Conservation (phyloP, 2,329 filamentous ascomycete species). For the Periglandula ipomoeae region DNA sequence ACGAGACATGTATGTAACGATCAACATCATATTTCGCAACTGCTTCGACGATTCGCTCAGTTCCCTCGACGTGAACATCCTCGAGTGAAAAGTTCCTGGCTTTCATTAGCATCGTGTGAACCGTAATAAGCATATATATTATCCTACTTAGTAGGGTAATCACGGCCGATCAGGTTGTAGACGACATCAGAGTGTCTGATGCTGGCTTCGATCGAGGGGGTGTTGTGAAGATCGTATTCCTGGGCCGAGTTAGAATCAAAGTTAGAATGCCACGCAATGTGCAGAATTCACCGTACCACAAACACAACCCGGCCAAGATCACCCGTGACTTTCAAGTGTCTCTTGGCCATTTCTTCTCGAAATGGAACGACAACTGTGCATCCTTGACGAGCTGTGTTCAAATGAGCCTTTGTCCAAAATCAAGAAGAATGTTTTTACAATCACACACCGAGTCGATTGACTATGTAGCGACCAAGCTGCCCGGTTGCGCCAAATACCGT, state of each 20-base stretch:
- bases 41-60: conserved; percentile 84
- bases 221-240: conserved; percentile 95
- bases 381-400: conserved; percentile 67
- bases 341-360: conserved; percentile 96
- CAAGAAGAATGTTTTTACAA: background rate
- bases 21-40: conserved; percentile 98
- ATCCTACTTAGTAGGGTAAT: conserved; percentile 87
- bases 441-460: conserved; percentile 77
- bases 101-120: conserved; percentile 12
- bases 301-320: conserved; percentile 87
- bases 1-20: conserved; percentile 92
- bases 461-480: conserved; percentile 92
- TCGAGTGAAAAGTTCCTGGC: conserved; percentile 84
- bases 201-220: conserved; percentile 88
- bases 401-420: background rate
- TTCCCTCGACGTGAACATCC: conserved; percentile 88
- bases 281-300: too few species aligned
- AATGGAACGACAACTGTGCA: conserved; percentile 89
- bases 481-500: conserved; percentile 98
- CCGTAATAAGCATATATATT: background rate
- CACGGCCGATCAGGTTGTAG: conserved; percentile 89
- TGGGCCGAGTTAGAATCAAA: conserved; percentile 30
- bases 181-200: conserved; percentile 96
- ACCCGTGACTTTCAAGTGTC: conserved; percentile 91
- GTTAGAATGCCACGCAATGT: too few species aligned